Conservation (phyloP, 441 rosid species). For the Bruguiera hainesii region DNA sequence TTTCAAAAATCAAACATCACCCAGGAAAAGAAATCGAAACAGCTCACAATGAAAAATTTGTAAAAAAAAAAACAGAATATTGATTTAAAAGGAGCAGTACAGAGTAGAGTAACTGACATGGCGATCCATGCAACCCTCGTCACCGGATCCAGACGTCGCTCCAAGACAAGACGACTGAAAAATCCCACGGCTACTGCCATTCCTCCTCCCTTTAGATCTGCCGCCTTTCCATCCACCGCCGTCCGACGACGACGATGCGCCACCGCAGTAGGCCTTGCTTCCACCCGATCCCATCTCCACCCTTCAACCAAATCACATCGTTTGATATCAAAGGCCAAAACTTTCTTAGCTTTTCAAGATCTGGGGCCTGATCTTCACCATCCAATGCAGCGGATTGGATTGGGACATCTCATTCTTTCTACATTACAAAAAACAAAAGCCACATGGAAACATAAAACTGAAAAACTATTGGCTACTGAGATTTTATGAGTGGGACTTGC, state of each 20-base stretch:
- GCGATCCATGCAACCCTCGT: constrained; percentile 23
- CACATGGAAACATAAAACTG: too few species aligned
- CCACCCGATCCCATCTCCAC: constrained; percentile 78
- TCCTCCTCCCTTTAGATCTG: constrained; percentile 36
- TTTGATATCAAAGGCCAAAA: not conserved
- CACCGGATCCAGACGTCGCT: constrained; percentile 57
- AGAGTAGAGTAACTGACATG: constrained; percentile 33
- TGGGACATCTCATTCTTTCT: too few species aligned
- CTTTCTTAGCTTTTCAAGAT: too few species aligned
- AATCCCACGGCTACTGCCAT: constrained; percentile 26
- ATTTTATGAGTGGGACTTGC: too few species aligned
- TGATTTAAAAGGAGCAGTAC: not conserved
- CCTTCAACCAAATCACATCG: constrained; percentile 23
- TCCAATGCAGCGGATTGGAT: too few species aligned
- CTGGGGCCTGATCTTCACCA: too few species aligned
- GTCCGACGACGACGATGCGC: constrained; percentile 28
- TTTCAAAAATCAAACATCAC: not conserved
- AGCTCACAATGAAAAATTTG: not conserved
- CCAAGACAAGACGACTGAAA: constrained; percentile 76
- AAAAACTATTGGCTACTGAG: too few species aligned
- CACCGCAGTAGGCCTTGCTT: constrained; percentile 48
- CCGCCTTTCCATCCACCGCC: constrained; percentile 24
- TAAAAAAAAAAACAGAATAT: not conserved
- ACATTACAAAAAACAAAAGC: too few species aligned
- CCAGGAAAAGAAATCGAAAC: not conserved